Evolutionary conservation across 2,329 filamentous ascomycete genomes (phyloP), one percentile per base, ranked within the genome.

Genomic region (Fusarium irregulare): DNA sequence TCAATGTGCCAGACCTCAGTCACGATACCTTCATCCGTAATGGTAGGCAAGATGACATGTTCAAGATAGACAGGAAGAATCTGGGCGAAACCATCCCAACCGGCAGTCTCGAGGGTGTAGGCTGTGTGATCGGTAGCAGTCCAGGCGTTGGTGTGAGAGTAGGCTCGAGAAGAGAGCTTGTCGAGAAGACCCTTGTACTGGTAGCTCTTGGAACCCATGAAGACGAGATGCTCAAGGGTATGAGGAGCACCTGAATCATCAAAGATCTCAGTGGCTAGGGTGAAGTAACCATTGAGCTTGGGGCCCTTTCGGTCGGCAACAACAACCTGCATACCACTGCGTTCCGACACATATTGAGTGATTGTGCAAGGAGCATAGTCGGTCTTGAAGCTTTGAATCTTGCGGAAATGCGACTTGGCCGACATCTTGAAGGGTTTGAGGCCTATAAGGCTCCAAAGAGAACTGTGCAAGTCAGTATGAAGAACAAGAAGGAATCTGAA

Each of bases 1-100:
- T 99, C 93, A 58, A 99, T 88, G 78, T 99, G 96, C 82, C 97
- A 94, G 3, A 99, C 96, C 80, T 99, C 96, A 4, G 96, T 99
- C 71, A 95, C 91, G 78, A 97, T 98, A 13, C 90, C 93, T 59
- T 94, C 92, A 79, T 99, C 95, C 1, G 94, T 98, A 65, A 99
- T 85, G 10, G 93, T 97, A 0, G 96, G 96, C 11, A 97, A 84
- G 67, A 99, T 88, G 32, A 99, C 87, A 82, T 99, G 96, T 80
- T 99, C 97, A 2, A 99, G 87, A 73, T 99, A 99, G 42, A 98
- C 91, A 1, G 96, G 96, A 20, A 99, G 83, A 59, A 98, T 97
- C 79, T 97, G 93, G 3, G 94, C 91, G 77, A 99, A 99, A 11
- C 95, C 95, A 74, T 97, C 94, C 95, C 96, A 99, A 3, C 96